Conservation (phyloP, 129 eudicot species). For the Chrysanthemum makinoi region DNA sequence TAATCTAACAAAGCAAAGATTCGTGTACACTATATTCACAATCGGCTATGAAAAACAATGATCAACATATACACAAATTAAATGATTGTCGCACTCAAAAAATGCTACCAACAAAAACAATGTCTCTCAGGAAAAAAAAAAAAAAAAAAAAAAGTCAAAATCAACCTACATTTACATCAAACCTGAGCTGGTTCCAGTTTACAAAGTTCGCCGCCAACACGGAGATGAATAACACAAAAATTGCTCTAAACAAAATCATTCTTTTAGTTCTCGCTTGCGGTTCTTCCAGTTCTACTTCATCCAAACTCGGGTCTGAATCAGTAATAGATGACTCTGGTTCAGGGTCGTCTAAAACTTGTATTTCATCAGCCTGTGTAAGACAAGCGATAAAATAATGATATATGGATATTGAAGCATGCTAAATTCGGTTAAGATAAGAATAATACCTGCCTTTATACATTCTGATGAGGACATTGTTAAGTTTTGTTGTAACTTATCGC, state of each 20-base stretch:
- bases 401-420: constrained; percentile 5
- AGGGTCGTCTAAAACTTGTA: constrained; percentile 39
- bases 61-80: constrained; percentile 30
- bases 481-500: constrained; percentile 26
- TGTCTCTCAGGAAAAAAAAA: neutral
- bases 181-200: constrained; percentile 17
- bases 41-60: constrained; percentile 20
- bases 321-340: constrained; percentile 41
- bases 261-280: constrained; percentile 25
- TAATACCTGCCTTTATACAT: constrained; percentile 41
- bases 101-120: constrained; percentile 21
- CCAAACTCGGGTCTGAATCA: constrained; percentile 32
- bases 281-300: constrained; percentile 26
- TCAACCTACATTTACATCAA: constrained; percentile 32
- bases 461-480: constrained; percentile 34
- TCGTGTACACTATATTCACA: constrained; percentile 32
- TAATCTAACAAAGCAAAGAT: constrained; percentile 18
- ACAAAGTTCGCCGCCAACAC: constrained; percentile 44
- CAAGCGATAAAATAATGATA: constrained; percentile 7
- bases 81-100: constrained; percentile 1
- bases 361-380: constrained; percentile 50
- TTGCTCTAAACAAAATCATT: constrained; percentile 32
- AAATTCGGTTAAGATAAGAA: neutral
- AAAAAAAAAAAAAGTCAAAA: neutral
- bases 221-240: constrained; percentile 43